Percentiles rank a stretch among this genome's conserved stretches.
phyloP scores from a whole-genome alignment of 1,139 yeast genomes.

The Pichia sp. region DNA sequence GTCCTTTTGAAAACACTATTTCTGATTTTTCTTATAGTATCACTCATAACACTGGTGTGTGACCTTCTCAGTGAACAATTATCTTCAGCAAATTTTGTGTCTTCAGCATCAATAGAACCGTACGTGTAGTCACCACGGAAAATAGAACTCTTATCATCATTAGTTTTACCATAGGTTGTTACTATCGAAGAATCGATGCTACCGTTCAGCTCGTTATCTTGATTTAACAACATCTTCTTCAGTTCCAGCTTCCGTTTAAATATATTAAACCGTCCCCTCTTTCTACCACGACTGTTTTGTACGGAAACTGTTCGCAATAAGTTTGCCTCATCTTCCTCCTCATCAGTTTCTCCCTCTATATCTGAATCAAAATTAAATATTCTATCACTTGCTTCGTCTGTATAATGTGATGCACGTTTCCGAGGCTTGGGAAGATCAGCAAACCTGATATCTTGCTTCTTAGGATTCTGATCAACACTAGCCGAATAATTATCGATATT shows the following conservation, averaged over 20 bases:
- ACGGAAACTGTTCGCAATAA: not conserved
- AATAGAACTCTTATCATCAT: not conserved
- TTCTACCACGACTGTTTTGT: not conserved
- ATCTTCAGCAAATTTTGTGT: not conserved
- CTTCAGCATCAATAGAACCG: not conserved
- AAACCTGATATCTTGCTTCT: constrained; percentile 33
- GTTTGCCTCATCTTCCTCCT: not conserved
- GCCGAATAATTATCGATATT: constrained; percentile 4
- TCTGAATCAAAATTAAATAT: not conserved
- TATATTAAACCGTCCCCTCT: not conserved
- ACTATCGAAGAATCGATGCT: not conserved
- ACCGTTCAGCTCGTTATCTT: not conserved
- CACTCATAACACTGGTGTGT: not conserved
- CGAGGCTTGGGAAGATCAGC: constrained; percentile 42
- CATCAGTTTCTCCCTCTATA: not conserved
- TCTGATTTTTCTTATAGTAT: not conserved
- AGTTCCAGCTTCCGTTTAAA: not conserved
- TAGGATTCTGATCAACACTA: not conserved
- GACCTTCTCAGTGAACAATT: not conserved
- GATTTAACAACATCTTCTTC: not conserved
- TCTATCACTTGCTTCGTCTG: not conserved
- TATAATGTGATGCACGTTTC: not conserved
- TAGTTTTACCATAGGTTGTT: not conserved
- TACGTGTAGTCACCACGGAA: not conserved
- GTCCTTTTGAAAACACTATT: not conserved